These are phyloP conservation scores for Tricholoma hemisulphureum DNA, from an alignment of 768 basidiomycete species.

Conservation along the genomic window DNA sequence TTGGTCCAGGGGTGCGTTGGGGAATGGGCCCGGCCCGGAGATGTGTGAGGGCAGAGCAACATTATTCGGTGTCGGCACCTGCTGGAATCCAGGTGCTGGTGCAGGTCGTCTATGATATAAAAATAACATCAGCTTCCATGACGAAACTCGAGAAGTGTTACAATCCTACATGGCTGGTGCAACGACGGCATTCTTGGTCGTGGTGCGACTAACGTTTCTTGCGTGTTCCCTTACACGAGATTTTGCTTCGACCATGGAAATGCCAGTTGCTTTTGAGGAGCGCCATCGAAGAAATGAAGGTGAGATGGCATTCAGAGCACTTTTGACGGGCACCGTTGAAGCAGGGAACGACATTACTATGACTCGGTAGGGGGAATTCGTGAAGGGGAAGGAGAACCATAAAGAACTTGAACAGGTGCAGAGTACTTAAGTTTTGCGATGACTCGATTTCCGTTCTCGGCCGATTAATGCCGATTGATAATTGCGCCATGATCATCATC, in stretches of 20 bases:
- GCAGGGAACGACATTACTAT: conserved; percentile 47
- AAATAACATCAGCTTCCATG: not conserved
- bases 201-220: conserved; percentile 69
- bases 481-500: not conserved
- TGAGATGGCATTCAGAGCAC: conserved; percentile 29
- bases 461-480: not conserved
- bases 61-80: conserved; percentile 37
- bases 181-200: conserved; percentile 56
- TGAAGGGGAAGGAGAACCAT: conserved; percentile 6
- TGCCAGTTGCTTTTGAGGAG: conserved; percentile 45
- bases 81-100: conserved; percentile 55
- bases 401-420: conserved; percentile 1
- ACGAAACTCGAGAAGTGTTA: conserved; percentile 5
- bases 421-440: conserved; percentile 2
- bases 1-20: conserved; percentile 61
- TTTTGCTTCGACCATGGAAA: conserved; percentile 75
- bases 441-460: not conserved
- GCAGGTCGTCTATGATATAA: conserved; percentile 51
- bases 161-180: conserved; percentile 56
- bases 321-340: conserved; percentile 41
- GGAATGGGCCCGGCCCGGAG: conserved; percentile 38
- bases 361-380: too few relatives aligned
- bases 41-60: conserved; percentile 31
- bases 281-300: conserved; percentile 43
- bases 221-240: conserved; percentile 77